Evolutionary conservation across 1,139 yeast genomes (phyloP), one percentile per base, ranked within the genome.

Genomic region (Yamadazyma atlantica): DNA sequence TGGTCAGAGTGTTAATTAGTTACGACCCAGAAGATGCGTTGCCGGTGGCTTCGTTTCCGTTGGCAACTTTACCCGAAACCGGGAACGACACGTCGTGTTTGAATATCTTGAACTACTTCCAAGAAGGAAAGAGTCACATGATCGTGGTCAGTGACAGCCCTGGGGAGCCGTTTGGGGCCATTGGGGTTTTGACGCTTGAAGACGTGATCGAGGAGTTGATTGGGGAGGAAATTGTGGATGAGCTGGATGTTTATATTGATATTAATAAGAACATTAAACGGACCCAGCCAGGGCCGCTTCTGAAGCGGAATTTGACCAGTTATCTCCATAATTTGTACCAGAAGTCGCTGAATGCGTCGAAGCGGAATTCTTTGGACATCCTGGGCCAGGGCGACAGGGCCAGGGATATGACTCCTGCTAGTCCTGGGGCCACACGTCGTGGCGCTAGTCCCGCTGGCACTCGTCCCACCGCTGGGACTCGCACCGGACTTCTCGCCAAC

Each of bases 111-210:
- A 92, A 92, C 61, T 92, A 90, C 62, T 92, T 92, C 73, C 98
- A 92, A 64, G 97, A 90, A 60, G 98, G 98, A 44, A 90, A 89
- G 60, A 84, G 96, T 2, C 98, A 92, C 61, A 92, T 92, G 98
- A 92, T 94, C 51, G 83, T 90, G 30, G 96, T 92, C 10, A 82
- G 94, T 49, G 84, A 81, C 44, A 69, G 73, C 35, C 97, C 97
- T 0, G 98, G 98, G 36, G 89, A 80, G 46, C 82, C 94, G 3
- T 64, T 73, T 24, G 97, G 97, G 17, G 95, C 96, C 0, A 59
- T 85, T 27, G 98, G 98, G 45, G 96, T 92, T 6, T 69, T 92
- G 35, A 92, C 98, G 1, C 70, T 92, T 44, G 98, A 92, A 62
- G 98, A 92, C 59, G 97, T 92, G 12, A 92, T 92, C 55, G 98